Evolutionary conservation across 1,284 basidiomycete genomes (phyloP), one percentile per base, ranked within the genome.

Genomic region (Gymnopus androsaceus): DNA sequence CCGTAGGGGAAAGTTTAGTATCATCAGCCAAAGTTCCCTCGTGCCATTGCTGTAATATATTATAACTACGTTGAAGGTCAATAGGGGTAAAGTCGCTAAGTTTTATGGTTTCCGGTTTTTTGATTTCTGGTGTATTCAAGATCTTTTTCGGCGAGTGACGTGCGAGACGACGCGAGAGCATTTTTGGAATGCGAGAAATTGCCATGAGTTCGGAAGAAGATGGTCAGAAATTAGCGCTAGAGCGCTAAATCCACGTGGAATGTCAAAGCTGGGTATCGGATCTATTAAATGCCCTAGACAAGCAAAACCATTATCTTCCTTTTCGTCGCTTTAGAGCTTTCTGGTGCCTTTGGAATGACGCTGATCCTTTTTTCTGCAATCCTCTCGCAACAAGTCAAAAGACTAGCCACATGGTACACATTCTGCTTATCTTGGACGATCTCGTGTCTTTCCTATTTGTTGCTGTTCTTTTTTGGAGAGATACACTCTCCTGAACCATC

Each of bases 331-430:
- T 59, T 69, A 27, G 64, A 69, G 34, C 64, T 69, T 38, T 57
- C 63, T 14, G 67, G 67, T 17, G 66, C 59, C 21, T 52, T 56
- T 28, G 67, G 67, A n/a, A 45, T 69, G 51, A 23, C 62, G 19
- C 37, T 68, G 19, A 59, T 69, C 25, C 40, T 67, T 15, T 45
- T 66, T 45, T 69, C 69, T 8, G 68, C 69, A 3, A 23, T 60
- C 3, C 27, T 65, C n/a, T 63, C 64, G 37, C 63, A 49, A 19
- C 40, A 44, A 4, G 63, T 70, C 38, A 67, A 66, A 33, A 64
- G 69, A 31, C 63, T 64, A 49, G 61, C 65, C 30, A 70, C 66
- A 3, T 71, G 69, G 69, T 70, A 69, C 47, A 69, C 64, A 50
- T 71, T 71, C 51, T 59, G 60, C 44, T 51, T 40, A 4, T 68